Evolutionary conservation across 1,284 basidiomycete genomes (phyloP), one percentile per base, ranked within the genome.

Genomic region (Ganoderma meredithae): DNA sequence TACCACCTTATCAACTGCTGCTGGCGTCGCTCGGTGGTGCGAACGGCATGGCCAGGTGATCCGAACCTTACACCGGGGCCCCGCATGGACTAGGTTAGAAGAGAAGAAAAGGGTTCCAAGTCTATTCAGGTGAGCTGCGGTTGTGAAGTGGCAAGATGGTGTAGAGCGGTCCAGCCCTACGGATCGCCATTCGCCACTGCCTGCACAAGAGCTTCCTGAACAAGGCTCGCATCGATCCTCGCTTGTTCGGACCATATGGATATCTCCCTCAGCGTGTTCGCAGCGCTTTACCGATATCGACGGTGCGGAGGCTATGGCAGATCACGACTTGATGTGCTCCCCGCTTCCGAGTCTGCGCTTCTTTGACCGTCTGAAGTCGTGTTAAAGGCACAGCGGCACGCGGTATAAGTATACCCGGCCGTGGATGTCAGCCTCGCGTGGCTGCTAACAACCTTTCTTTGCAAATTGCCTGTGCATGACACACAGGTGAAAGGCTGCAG

Each of bases 201-300:
- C 56, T 58, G 33, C 19, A 15, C 55, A 58, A 58, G 19, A 58
- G 27, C 19, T 39, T 33, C 55, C 55, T 53, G 62, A 52, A 40
- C 31, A 40, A 31, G 44, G 56, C 17, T 40, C 49, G 56, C 55
- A 55, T 62, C 61, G 65, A 63, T 63, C 66, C 52, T 43, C 56
- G 56, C 62, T 63, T 63, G 44, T 41, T 40, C 56, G 47, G 60
- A 62, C 60, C 65, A 66, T 62, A n/a, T 12, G 19, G 27, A 31
- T 12, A 59, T 13, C 33, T 58, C n/a, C 55, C 36, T 12, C 58
- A 60, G 39, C 39, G 40, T 60, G 58, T 22, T 40, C 36, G 9
- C 13, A 36, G 36, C 19, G n/a, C 36, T 10, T 56, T 39, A 12
- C 33, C 17, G 31, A 40, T 39, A 4, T 33, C 31, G 31, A 40